Percentiles rank a stretch among this genome's conserved stretches.
Conservation (phyloP, 2,329 filamentous ascomycete genomes). For the Cryphonectria naterciae region DNA sequence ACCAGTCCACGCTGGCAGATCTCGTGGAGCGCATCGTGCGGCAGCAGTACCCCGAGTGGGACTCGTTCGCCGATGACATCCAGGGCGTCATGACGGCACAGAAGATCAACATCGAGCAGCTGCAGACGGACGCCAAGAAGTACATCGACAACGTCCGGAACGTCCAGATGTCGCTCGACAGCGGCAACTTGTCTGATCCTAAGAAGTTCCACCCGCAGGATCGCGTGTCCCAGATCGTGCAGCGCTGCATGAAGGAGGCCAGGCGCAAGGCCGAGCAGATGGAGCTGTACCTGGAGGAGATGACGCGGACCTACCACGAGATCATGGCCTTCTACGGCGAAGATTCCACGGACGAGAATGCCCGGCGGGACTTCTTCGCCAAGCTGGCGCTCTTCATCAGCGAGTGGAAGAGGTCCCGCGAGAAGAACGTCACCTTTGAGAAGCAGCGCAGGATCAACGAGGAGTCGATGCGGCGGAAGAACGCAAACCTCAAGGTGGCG, state of each 20-base stretch:
- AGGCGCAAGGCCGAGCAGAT: conserved; percentile 95
- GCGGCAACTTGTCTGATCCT: conserved; percentile 90
- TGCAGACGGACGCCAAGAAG: conserved; percentile 82
- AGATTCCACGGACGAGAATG: conserved; percentile 87
- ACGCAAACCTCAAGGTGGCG: conserved; percentile 66
- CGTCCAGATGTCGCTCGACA: conserved; percentile 88
- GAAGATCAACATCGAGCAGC: conserved; percentile 93
- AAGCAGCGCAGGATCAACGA: conserved; percentile 85
- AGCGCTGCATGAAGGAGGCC: conserved; percentile 95
- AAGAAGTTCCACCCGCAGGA: conserved; percentile 99
- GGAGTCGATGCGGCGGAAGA: conserved; percentile 89
- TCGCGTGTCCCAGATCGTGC: conserved; percentile 87
- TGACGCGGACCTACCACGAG: conserved; percentile 87
- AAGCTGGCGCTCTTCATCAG: conserved; percentile 88
- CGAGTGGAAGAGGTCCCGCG: conserved; percentile 95
- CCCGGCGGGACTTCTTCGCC: conserved; percentile 91
- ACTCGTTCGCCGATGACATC: conserved; percentile 85
- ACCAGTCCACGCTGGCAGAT: conserved; percentile 93
- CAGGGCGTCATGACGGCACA: conserved; percentile 75
- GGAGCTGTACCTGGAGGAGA: conserved; percentile 90
- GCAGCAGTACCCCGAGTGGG: conserved; percentile 96
- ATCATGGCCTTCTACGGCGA: conserved; percentile 98
- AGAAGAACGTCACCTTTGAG: conserved; percentile 87
- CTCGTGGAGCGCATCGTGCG: conserved; percentile 95
- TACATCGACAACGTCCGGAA: conserved; percentile 97